phyloP scores from a whole-genome alignment of 441 rosid species.

The Dalechampia spathulata region DNA sequence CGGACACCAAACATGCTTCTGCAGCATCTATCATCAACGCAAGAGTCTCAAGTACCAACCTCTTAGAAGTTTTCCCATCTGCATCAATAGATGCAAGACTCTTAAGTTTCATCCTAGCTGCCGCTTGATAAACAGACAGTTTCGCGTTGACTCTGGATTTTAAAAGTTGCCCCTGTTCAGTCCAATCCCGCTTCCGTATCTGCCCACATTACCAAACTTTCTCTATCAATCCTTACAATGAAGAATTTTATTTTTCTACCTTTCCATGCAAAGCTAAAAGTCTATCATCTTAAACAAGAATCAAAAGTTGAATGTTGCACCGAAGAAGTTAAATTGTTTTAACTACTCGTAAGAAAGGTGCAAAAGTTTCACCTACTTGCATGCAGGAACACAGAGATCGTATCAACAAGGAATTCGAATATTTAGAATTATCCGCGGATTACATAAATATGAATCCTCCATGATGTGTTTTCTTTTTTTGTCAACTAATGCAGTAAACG shows the following conservation, averaged over 20 bases:
- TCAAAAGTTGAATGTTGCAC: no score
- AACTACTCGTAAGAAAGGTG: no score
- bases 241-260: background rate
- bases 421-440: no score
- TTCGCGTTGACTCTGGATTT: conserved; percentile 79
- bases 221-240: background rate
- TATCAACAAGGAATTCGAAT: no score
- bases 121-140: conserved; percentile 83
- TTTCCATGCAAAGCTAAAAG: background rate
- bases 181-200: conserved; percentile 97
- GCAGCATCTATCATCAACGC: conserved; percentile 82
- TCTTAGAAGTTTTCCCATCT: conserved; percentile 81
- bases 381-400: no score
- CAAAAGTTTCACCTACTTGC: no score
- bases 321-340: no score
- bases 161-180: conserved; percentile 71
- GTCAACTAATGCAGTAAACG: background rate
- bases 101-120: conserved; percentile 68
- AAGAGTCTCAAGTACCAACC: conserved; percentile 83
- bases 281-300: background rate
- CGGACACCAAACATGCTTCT: conserved; percentile 81
- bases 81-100: conserved; percentile 70
- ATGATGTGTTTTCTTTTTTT: no score
- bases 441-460: no score
- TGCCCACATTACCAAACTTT: conserved; percentile 26